Base-by-base conservation (phyloP, 1,284 basidiomycete genomes). In the Singerocomus inundabilis region DNA sequence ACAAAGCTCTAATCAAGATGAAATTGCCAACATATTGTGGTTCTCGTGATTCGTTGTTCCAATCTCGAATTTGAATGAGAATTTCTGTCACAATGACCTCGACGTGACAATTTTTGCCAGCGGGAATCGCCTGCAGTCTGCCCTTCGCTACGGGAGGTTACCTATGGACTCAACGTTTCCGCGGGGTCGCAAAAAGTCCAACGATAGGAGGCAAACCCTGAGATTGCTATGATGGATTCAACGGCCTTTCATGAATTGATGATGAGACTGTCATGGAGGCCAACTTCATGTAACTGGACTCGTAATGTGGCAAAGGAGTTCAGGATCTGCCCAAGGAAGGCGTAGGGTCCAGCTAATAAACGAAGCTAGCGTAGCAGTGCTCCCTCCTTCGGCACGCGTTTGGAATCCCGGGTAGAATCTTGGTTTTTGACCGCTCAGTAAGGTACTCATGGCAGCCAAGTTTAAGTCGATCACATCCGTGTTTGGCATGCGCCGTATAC, bases 1-100 rank as follows among this genome's bases (percentile, higher is more conserved):
- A 44, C 18, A 38, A 32, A 29, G 44, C 32, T 29, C 33, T 59
- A 52, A 54, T 57, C 38, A 51, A 44, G 40, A 54, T 51, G 34
- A 46, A 30, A 25, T 48, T 42, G 7, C 9, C 21, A 29, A 29
- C 25, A 26, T 32, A 30, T 37, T 15, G 31, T 44, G 43, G 5
- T 15, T n/a, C 21, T 29, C 12, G 11, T 41, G 4, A 21, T 21
- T 21, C 21, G 21, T 21, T 29, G 21, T n/a, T 26, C 12, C 15
- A 13, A 21, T 11, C 26, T 32, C 26, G n/a, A 41, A 30, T 26
- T 28, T 44, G 31, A 26, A 24, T 48, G 18, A 25, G 44, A 11
- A 25, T 34, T 25, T 5, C n/a, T n/a, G 9, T 15, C 9, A 10
- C 16, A 28, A 32, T 16, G 21, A 24, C 35, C 13, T 29, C 48